Evolutionary conservation across 1,284 basidiomycete genomes (phyloP).

Genomic region (Exobasidium rhododendri): DNA sequence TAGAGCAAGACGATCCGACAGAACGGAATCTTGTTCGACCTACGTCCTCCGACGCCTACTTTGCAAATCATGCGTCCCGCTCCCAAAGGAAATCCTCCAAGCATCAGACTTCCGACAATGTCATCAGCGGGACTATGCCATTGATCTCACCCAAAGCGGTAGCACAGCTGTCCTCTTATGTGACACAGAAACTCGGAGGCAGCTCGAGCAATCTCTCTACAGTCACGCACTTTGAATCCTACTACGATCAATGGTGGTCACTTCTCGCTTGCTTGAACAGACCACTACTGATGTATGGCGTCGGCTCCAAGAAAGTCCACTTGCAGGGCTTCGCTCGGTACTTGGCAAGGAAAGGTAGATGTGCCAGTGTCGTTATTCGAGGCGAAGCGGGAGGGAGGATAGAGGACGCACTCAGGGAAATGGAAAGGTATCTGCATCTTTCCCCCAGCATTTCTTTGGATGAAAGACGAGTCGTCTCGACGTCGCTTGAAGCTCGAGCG

Average conservation of each 20-base stretch:
- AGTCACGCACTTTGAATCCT: conserved; percentile 5
- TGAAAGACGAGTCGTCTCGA: not conserved
- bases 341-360: conserved; percentile 7
- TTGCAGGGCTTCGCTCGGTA: conserved; percentile 12
- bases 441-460: not conserved
- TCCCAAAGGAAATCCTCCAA: not conserved
- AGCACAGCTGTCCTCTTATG: not conserved
- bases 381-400: conserved; percentile 10
- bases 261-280: conserved; percentile 2
- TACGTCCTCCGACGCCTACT: conserved; percentile 18
- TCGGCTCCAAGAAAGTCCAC: conserved; percentile 13
- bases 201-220: not conserved
- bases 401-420: conserved; percentile 12
- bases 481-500: not conserved
- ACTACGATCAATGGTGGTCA: conserved; percentile 12
- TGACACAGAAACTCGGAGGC: not conserved
- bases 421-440: conserved; percentile 4
- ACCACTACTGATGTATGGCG: conserved; percentile 14
- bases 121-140: conserved; percentile 4
- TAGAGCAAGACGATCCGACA: not conserved
- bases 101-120: conserved; percentile 7
- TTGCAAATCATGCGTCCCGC: conserved; percentile 15
- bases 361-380: conserved; percentile 4
- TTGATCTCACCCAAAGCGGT: conserved; percentile 3
- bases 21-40: not conserved